phyloP scores from a whole-genome alignment of 2,329 filamentous ascomycete genomes.

The Cladosporium sp. region DNA sequence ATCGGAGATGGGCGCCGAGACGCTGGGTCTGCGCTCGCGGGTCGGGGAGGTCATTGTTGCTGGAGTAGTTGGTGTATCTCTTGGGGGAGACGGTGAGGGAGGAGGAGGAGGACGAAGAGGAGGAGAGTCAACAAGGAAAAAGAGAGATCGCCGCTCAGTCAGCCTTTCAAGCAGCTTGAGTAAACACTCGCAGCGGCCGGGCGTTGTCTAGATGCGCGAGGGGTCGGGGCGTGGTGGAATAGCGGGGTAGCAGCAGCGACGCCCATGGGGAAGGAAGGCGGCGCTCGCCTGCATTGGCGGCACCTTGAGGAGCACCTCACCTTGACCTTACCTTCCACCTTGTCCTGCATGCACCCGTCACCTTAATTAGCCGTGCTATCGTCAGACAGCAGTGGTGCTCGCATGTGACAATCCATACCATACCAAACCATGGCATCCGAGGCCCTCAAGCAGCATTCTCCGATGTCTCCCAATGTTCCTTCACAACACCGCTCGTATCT shows the following conservation, averaged over 20 bases:
- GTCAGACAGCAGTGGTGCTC: too few species aligned
- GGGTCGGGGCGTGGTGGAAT: neutral
- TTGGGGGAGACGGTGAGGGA: neutral
- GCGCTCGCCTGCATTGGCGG: neutral
- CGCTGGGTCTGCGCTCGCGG: conserved; percentile 75
- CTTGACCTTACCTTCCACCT: neutral
- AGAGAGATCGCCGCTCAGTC: neutral
- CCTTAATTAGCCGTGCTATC: too few species aligned
- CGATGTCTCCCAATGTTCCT: too few species aligned
- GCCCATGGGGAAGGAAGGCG: neutral
- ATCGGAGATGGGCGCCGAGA: conserved; percentile 75
- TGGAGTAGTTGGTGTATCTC: conserved; percentile 3
- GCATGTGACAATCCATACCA: neutral
- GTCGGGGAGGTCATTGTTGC: conserved; percentile 21
- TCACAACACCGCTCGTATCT: neutral
- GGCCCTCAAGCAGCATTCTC: too few species aligned
- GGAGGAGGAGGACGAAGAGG: neutral
- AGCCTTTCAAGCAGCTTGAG: neutral
- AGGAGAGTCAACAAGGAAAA: neutral
- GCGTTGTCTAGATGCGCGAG: neutral
- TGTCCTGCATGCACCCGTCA: too few species aligned
- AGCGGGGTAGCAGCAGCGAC: neutral
- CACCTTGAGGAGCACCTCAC: neutral
- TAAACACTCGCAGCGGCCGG: conserved; percentile 1
- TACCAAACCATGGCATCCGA: neutral